Evolutionary conservation across 768 basidiomycete genomes (phyloP).

Genomic region (Leccinum longicurvipes): DNA sequence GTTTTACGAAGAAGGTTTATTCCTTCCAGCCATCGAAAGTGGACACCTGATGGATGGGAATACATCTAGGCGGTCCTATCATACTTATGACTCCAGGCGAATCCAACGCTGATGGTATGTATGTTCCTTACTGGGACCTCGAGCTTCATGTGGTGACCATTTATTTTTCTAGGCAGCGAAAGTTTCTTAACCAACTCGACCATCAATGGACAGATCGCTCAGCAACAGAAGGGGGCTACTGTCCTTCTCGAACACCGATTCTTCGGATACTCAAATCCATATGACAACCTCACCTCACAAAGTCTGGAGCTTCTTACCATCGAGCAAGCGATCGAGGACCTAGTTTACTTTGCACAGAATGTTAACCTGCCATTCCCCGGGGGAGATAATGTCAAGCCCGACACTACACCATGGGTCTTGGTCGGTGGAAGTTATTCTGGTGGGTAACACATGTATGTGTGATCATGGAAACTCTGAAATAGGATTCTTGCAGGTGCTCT

Average conservation of each 20-base stretch:
- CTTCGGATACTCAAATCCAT: slow-evolving; percentile 71
- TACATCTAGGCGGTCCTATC: slow-evolving; percentile 24
- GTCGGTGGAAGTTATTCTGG: no score
- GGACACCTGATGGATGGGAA: not conserved
- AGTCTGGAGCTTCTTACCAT: slow-evolving; percentile 62
- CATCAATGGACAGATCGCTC: slow-evolving; percentile 61
- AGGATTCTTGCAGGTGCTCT: no score
- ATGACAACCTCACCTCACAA: slow-evolving; percentile 47
- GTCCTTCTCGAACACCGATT: slow-evolving; percentile 72
- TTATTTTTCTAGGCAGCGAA: slow-evolving; percentile 26
- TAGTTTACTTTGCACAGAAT: no score
- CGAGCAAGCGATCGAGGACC: slow-evolving; percentile 40
- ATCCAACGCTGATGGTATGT: slow-evolving; percentile 43
- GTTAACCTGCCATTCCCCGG: no score
- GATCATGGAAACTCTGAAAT: no score
- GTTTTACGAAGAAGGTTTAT: slow-evolving; percentile 52
- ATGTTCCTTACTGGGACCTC: not conserved
- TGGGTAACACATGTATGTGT: no score
- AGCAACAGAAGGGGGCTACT: slow-evolving; percentile 59
- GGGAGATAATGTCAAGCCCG: no score
- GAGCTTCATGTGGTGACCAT: not conserved
- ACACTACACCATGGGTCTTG: no score
- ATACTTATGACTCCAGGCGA: slow-evolving; percentile 58
- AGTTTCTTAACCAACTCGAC: slow-evolving; percentile 61
- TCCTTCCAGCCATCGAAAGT: not conserved